Conservation (phyloP, 352 stramenopile genomes). For the Pythium sp. region DNA sequence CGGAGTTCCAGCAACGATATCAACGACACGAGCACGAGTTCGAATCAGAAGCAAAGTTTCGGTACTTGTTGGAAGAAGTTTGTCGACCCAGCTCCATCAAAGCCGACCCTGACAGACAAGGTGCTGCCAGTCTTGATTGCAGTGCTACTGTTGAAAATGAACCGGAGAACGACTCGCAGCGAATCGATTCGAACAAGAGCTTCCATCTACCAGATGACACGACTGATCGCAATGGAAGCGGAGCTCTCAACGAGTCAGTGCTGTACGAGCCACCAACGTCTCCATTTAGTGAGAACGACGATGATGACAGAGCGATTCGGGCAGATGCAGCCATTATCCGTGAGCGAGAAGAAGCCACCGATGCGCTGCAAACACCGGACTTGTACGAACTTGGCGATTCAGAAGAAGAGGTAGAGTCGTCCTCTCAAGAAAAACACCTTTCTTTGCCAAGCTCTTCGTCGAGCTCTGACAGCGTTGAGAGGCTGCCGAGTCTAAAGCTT, state of each 20-base stretch:
- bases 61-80: not conserved
- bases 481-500: not conserved
- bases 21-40: not conserved
- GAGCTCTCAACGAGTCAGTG: not conserved
- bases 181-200: not conserved
- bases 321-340: slow-evolving; percentile 12
- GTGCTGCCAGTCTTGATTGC: not conserved
- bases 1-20: not conserved
- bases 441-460: not conserved
- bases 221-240: not conserved
- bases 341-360: not conserved
- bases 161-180: not conserved
- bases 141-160: not conserved
- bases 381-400: not conserved
- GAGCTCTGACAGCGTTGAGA: not conserved
- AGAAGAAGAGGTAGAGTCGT: not conserved
- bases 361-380: not conserved
- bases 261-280: slow-evolving; percentile 5
- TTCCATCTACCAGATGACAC: not conserved
- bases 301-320: slow-evolving; percentile 11
- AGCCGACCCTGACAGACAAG: not conserved
- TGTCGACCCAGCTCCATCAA: slow-evolving; percentile 6
- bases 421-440: not conserved
- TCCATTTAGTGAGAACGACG: not conserved
- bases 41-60: not conserved